A percentile compares a stretch with the other conserved stretches of the same genome.
These are phyloP conservation scores for Hypomontagnella submonticulosa DNA, from an alignment of 495 filamentous ascomycete species.

Conservation along the genomic window DNA sequence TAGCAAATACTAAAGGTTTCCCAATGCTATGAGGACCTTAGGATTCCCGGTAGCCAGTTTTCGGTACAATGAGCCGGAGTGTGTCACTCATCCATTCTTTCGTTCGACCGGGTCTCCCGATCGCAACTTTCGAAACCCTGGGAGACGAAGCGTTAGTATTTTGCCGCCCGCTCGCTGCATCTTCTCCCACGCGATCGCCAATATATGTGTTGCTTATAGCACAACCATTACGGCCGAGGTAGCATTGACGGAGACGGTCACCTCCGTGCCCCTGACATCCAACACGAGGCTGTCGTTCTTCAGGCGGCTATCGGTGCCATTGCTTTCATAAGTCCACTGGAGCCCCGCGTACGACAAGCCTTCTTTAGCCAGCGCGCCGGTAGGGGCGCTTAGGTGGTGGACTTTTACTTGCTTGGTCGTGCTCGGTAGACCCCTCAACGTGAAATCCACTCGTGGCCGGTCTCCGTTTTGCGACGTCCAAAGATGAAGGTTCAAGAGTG, in stretches of 20 bases:
- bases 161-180: background rate
- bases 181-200: background rate
- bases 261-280: background rate
- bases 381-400: constrained; percentile 11
- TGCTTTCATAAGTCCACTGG: constrained; percentile 4
- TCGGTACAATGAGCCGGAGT: no score
- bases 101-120: no score
- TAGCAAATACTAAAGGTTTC: no score
- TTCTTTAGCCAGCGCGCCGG: constrained; percentile 4
- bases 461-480: constrained; percentile 8
- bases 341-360: constrained; percentile 19
- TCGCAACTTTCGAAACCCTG: no score
- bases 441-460: constrained; percentile 1
- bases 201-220: background rate
- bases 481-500: constrained; percentile 12
- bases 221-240: constrained; percentile 20
- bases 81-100: no score
- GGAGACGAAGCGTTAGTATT: background rate
- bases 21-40: no score
- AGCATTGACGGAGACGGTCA: constrained; percentile 12
- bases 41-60: no score
- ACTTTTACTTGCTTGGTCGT: constrained; percentile 1
- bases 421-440: constrained; percentile 1
- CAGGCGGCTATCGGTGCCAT: background rate
- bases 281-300: constrained; percentile 14